Evolutionary conservation across 1,139 yeast genomes (phyloP), one percentile per base, ranked within the genome.

Genomic region (Yamadazyma buinensis): DNA sequence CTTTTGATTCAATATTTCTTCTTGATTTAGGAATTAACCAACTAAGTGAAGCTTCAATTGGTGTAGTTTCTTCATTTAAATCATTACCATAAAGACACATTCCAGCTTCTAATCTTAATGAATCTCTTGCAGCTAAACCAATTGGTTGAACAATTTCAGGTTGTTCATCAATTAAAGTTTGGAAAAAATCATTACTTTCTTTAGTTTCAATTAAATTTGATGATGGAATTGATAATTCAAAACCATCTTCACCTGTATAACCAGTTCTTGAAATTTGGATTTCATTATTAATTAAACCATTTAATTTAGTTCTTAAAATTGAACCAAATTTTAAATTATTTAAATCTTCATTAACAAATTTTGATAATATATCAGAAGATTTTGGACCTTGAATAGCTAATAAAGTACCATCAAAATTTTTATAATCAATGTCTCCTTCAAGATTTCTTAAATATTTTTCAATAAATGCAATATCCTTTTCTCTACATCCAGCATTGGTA

Each of bases 161-260:
- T 40, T 66, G 64, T 32, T 72, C 72, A 34, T 66, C 73, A 32
- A 88, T 61, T 39, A 92, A 61, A 11, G 75, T 65, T 42, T 73
- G 64, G 38, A 94, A 80, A 47, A 92, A 77, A 3, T 73, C 77
- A 32, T 67, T 59, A 2, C 92, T 80, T 38, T 61, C 55, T 23
- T 51, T 44, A 6, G 54, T 43, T 33, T 77, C 77, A 6, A 60
- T 57, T 9, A 61, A 64, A 36, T 73, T 72, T 11, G 57, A 38
- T 3, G 73, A 66, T 13, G 92, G 86, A 40, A 92, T 80, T 9
- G 95, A 83, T 41, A 92, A 75, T 55, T 92, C 98, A 58, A 92
- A 90, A 1, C 98, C 98, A 56, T 92, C 98, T 61, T 92, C 98
- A 21, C 98, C 98, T 4, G 98, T 92, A 65, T 92, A 92, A 1